phyloP scores from a whole-genome alignment of 305 asterid species.

The Fraxinus ornus region DNA sequence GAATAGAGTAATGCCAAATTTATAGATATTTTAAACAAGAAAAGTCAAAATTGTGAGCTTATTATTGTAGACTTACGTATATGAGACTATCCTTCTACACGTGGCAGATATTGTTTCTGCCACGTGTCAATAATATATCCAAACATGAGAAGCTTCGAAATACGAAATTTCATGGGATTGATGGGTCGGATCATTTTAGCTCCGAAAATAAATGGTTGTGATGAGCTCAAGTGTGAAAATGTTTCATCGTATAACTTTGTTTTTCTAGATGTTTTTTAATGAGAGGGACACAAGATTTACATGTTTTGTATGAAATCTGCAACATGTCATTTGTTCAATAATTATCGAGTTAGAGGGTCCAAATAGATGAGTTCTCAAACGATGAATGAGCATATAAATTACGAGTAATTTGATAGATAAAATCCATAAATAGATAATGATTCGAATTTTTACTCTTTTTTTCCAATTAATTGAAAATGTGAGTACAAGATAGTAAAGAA shows the following conservation, averaged over 20 bases:
- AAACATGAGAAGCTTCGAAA: background rate
- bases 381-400: no score
- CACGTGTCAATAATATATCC: background rate
- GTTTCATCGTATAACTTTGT: background rate
- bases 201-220: background rate
- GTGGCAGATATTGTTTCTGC: background rate
- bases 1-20: background rate
- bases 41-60: background rate
- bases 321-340: no score
- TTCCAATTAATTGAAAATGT: background rate
- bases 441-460: no score
- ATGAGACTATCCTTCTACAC: background rate
- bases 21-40: background rate
- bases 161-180: background rate
- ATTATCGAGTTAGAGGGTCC: no score
- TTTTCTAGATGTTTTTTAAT: background rate
- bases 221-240: background rate
- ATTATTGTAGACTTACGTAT: background rate
- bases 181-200: background rate
- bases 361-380: background rate
- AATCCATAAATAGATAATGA: background rate
- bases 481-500: background rate
- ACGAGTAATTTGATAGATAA: background rate
- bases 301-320: background rate
- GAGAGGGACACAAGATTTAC: background rate